phyloP scores from a whole-genome alignment of 768 basidiomycete species.

The Boletales sp. region DNA sequence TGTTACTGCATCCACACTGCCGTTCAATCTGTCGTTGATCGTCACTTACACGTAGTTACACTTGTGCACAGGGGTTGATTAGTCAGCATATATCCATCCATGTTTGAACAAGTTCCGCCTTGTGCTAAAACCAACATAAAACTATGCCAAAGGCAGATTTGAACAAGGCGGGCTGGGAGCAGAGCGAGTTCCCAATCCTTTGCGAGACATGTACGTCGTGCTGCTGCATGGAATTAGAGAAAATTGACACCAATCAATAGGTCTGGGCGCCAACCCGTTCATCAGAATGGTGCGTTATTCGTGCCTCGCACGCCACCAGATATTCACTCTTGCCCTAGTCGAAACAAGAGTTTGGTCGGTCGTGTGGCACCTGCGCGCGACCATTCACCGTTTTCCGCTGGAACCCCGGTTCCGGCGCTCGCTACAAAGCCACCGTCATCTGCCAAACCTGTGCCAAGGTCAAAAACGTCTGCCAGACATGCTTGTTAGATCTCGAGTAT shows the following conservation, averaged over 20 bases:
- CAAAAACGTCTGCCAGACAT: conserved; percentile 97
- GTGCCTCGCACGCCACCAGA: neutral
- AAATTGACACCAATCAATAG: conserved; percentile 34
- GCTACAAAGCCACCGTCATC: conserved; percentile 95
- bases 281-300: conserved; percentile 76
- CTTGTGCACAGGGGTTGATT: conserved; percentile 9
- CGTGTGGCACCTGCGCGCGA: conserved; percentile 96
- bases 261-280: conserved; percentile 88
- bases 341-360: conserved; percentile 94
- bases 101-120: neutral
- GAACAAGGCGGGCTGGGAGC: conserved; percentile 94
- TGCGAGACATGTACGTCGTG: conserved; percentile 80
- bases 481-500: conserved; percentile 93
- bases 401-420: conserved; percentile 92
- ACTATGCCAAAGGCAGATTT: conserved; percentile 84
- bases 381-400: conserved; percentile 98
- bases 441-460: conserved; percentile 97
- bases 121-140: neutral
- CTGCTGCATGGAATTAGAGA: neutral
- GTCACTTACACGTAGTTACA: conserved; percentile 47
- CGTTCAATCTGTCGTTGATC: conserved; percentile 76
- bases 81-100: conserved; percentile 22
- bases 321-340: conserved; percentile 64
- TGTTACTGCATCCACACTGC: conserved; percentile 85
- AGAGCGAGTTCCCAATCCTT: conserved; percentile 89